These are phyloP conservation scores for Keithomyces neogunnii DNA, from an alignment of 2,329 filamentous ascomycete species.

Conservation along the genomic window DNA sequence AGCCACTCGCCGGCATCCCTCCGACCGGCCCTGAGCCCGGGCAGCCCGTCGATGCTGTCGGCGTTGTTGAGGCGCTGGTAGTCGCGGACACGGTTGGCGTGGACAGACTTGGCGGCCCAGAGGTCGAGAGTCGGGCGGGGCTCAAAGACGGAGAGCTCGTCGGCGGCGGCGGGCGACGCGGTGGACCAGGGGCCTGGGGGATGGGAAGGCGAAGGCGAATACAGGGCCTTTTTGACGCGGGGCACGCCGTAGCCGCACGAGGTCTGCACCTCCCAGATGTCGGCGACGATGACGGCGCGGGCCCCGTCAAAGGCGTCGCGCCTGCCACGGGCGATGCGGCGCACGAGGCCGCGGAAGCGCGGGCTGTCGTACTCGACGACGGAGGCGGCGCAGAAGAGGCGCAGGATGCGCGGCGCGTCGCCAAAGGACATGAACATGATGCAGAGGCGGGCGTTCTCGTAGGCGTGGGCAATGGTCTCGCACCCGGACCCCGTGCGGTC, in stretches of 20 bases:
- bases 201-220: slow-evolving; percentile 9
- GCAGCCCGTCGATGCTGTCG: slow-evolving; percentile 49
- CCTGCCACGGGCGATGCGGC: slow-evolving; percentile 26
- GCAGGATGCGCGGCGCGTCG: slow-evolving; percentile 49
- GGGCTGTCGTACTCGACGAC: slow-evolving; percentile 53
- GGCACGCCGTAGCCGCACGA: slow-evolving; percentile 60
- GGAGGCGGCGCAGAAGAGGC: slow-evolving; percentile 51
- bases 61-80: slow-evolving; percentile 51
- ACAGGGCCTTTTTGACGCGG: slow-evolving; percentile 33
- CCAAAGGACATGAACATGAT: slow-evolving; percentile 66
- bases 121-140: slow-evolving; percentile 48
- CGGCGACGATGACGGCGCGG: slow-evolving; percentile 51
- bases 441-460: slow-evolving; percentile 69
- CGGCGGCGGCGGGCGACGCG: not conserved
- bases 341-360: slow-evolving; percentile 40
- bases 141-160: slow-evolving; percentile 35
- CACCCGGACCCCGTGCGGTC: slow-evolving; percentile 68
- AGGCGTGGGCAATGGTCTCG: slow-evolving; percentile 68
- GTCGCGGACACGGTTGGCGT: slow-evolving; percentile 38
- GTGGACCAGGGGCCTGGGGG: no score
- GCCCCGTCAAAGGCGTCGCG: slow-evolving; percentile 36
- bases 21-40: slow-evolving; percentile 46
- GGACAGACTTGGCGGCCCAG: slow-evolving; percentile 39
- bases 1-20: slow-evolving; percentile 38
- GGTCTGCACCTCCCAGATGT: slow-evolving; percentile 59